Conservation (phyloP, 2,329 filamentous ascomycete genomes). For the Epichloe uncinata region DNA sequence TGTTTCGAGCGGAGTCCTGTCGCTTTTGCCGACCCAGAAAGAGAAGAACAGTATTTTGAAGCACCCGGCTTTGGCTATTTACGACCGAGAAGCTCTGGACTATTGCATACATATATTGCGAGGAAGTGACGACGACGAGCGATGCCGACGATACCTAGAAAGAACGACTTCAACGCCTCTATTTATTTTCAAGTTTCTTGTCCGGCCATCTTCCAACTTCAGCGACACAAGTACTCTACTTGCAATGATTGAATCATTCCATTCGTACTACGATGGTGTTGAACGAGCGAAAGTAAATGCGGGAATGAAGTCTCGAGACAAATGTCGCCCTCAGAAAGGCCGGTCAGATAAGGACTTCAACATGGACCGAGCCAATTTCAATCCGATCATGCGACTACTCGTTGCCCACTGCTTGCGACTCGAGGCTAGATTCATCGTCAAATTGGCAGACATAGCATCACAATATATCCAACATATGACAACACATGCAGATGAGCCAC, state of each 20-base stretch:
- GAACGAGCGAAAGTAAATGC: background rate
- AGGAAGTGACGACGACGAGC: conserved; percentile 17
- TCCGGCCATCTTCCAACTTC: conserved; percentile 15
- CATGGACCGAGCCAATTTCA: conserved; percentile 13
- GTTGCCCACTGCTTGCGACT: conserved; percentile 18
- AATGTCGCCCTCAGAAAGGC: background rate
- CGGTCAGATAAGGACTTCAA: background rate
- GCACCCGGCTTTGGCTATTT: conserved; percentile 10
- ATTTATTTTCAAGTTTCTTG: conserved; percentile 19
- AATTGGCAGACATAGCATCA: conserved; percentile 16
- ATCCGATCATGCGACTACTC: conserved; percentile 13
- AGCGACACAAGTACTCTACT: conserved; percentile 12
- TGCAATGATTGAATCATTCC: conserved; percentile 15
- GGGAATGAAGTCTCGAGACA: background rate
- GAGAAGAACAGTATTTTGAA: conserved; percentile 13
- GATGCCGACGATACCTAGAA: conserved; percentile 19
- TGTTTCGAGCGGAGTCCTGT: conserved; percentile 8
- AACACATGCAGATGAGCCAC: conserved; percentile 3
- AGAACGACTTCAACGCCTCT: conserved; percentile 12
- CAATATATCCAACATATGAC: conserved; percentile 14
- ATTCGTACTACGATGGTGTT: conserved; percentile 6
- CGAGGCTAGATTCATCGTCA: conserved; percentile 20
- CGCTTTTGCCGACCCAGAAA: conserved; percentile 13
- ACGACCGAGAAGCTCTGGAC: conserved; percentile 11
- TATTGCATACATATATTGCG: conserved; percentile 17